Conservation (phyloP, 106 monocot genomes). For the Ottelia alismoides region DNA sequence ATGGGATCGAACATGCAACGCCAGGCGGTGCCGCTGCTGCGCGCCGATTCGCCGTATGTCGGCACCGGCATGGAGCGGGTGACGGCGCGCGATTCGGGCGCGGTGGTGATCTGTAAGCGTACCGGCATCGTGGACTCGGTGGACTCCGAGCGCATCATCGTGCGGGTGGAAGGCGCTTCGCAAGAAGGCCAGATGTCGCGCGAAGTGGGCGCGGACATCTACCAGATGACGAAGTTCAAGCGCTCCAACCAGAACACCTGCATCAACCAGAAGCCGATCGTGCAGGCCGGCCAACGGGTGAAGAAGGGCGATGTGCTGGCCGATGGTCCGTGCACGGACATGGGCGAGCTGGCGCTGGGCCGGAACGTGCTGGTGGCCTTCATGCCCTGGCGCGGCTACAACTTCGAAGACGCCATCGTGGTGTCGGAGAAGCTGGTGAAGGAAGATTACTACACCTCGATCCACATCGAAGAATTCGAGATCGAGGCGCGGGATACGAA, state of each 20-base stretch:
- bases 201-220: not conserved
- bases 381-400: not conserved
- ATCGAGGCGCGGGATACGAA: not conserved
- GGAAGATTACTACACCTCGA: not conserved
- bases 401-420: not conserved
- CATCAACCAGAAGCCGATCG: slow-evolving; percentile 6
- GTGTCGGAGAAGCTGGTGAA: not conserved
- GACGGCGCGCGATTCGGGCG: slow-evolving; percentile 1
- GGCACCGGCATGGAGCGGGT: no score
- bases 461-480: slow-evolving; percentile 1
- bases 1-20: no score
- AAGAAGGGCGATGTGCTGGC: not conserved
- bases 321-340: not conserved
- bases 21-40: no score
- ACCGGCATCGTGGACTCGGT: not conserved
- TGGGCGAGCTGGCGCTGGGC: not conserved
- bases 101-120: not conserved
- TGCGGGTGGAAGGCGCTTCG: not conserved
- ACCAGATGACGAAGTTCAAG: not conserved
- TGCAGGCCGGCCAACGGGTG: not conserved
- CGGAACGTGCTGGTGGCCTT: not conserved
- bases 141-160: not conserved
- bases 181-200: no score
- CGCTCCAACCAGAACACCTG: slow-evolving; percentile 8
- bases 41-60: no score